Conservation (phyloP, 495 filamentous ascomycete genomes). For the Tuber indicum region DNA sequence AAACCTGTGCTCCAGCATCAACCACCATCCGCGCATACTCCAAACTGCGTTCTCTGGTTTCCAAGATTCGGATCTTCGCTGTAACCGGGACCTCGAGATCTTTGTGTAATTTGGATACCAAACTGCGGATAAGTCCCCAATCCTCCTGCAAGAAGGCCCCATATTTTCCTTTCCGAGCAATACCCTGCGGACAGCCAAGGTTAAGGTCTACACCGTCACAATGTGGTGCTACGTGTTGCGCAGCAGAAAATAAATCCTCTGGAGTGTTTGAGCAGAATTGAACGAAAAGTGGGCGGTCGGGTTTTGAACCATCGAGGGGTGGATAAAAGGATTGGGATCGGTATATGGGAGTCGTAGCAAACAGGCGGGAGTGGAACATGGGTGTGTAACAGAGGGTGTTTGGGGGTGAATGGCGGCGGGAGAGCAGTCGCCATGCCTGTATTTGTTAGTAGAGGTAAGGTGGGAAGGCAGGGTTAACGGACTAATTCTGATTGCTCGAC, state of each 20-base stretch:
- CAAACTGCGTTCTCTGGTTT: constrained; percentile 76
- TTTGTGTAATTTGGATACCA: constrained; percentile 71
- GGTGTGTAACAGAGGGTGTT: constrained; percentile 75
- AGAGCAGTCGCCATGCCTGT: constrained; percentile 91
- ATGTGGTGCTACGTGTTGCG: constrained; percentile 65
- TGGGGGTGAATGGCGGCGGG: constrained; percentile 75
- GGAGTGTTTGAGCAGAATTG: constrained; percentile 96
- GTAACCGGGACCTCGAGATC: constrained; percentile 72
- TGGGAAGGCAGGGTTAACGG: constrained; percentile 41
- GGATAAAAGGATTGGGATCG: constrained; percentile 69
- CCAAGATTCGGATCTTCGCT: constrained; percentile 87
- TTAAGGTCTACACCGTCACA: constrained; percentile 97
- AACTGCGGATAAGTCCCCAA: constrained; percentile 66
- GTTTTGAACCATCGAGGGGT: constrained; percentile 74
- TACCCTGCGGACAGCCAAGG: constrained; percentile 95
- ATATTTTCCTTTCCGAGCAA: constrained; percentile 82
- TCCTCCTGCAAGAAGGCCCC: constrained; percentile 94
- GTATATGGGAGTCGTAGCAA: constrained; percentile 65
- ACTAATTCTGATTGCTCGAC: constrained; percentile 98
- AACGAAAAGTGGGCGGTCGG: constrained; percentile 85
- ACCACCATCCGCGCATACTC: constrained; percentile 86
- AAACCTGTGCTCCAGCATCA: constrained; percentile 79
- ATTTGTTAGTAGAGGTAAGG: constrained; percentile 36
- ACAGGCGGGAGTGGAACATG: constrained; percentile 90
- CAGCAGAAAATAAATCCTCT: constrained; percentile 66